Evolutionary conservation across 1,139 yeast genomes (phyloP), one percentile per base, ranked within the genome.

Genomic region (Hemisphaericaspora subhashii): DNA sequence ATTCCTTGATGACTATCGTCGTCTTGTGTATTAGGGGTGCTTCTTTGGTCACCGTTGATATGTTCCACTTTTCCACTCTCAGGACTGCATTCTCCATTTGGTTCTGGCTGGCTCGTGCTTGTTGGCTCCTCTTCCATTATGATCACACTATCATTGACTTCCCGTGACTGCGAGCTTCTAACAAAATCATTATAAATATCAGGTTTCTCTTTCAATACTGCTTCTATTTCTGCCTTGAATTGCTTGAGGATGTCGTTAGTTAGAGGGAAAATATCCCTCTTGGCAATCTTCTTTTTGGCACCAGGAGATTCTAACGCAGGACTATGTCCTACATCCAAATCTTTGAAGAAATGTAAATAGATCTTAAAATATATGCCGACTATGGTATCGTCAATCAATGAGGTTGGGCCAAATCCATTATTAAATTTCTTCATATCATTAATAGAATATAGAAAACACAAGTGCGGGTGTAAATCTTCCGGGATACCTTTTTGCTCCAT

Each of bases 321-420:
- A 12, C 40, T 11, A 15, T 27, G 25, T 14, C 28, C 33, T 12
- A 26, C 16, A 15, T 18, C 34, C 7, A 29, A 12, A 30, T 33
- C 40, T 31, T 43, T 46, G 25, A 44, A 44, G 40, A 52, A 58
- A 36, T 48, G 44, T n/a, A 57, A 47, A 44, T 68, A 83, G 7
- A 85, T 58, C 37, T 66, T 68, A 48, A 86, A 60, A 53, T 74
- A 87, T 0, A 85, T 56, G 2, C 84, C 74, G 22, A 83, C 83
- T 44, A 80, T 77, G 0, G 88, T 74, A 50, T 87, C 95, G 55
- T 87, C 96, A 28, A 86, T 76, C 21, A 78, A 65, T 0, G 92
- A 83, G 0, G 95, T 85, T 0, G 95, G 83, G 0, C 90, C 92
- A 56, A 82, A 83, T 0, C 95, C 95, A 53, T 82, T 86, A 44